Evolutionary conservation across 495 filamentous ascomycete genomes (phyloP).

Genomic region (Hypoxylon lienhwacheense): DNA sequence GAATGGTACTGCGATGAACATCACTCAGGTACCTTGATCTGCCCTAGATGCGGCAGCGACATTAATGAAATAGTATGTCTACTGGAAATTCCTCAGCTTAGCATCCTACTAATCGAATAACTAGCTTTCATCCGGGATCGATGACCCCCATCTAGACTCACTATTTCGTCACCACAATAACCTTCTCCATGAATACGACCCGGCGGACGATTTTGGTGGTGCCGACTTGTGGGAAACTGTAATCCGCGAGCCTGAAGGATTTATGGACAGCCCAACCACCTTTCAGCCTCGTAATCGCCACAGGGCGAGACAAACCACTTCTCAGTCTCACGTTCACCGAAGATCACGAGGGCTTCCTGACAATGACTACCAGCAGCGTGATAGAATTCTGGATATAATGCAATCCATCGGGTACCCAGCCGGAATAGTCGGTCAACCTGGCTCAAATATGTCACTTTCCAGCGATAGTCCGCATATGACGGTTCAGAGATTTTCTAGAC

Average conservation of each 20-base stretch:
- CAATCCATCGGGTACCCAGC: constrained; percentile 5
- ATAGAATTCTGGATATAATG: constrained; percentile 38
- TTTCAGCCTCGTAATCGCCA: constrained; percentile 34
- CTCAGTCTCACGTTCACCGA: no score
- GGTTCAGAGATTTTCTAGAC: constrained; percentile 34
- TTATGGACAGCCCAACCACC: constrained; percentile 38
- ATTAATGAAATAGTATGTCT: constrained; percentile 78
- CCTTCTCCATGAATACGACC: constrained; percentile 45
- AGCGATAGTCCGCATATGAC: constrained; percentile 22
- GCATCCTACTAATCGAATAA: constrained; percentile 2
- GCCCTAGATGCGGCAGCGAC: constrained; percentile 77
- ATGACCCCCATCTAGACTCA: constrained; percentile 42
- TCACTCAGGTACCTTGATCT: constrained; percentile 58
- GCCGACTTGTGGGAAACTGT: constrained; percentile 55
- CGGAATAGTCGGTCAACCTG: constrained; percentile 36
- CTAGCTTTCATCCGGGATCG: constrained; percentile 46
- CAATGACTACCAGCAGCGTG: constrained; percentile 42
- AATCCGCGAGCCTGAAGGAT: constrained; percentile 49
- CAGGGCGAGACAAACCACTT: constrained; percentile 8
- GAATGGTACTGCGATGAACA: constrained; percentile 76
- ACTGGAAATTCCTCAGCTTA: background rate
- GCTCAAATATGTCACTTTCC: constrained; percentile 33
- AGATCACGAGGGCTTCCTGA: constrained; percentile 27
- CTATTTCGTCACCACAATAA: constrained; percentile 29
- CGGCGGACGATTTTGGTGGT: constrained; percentile 49